Conservation (phyloP, 441 rosid genomes). For the Cnidoscolus chayamansa region DNA sequence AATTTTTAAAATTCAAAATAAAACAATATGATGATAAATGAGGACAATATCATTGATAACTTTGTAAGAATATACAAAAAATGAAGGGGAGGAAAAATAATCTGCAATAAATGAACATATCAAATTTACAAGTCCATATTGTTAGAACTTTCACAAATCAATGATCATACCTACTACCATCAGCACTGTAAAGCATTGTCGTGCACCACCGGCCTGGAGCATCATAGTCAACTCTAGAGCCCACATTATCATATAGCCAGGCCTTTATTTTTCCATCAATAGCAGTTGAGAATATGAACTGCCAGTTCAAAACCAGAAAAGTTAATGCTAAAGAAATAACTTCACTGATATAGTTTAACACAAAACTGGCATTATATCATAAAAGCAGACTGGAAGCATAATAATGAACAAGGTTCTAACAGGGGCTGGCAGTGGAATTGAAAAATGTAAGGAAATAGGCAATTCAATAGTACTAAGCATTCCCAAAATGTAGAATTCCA, state of each 20-base stretch:
- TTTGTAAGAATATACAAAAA: background rate
- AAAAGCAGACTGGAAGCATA: background rate
- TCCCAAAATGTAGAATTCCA: background rate
- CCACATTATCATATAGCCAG: conserved; percentile 83
- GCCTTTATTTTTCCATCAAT: conserved; percentile 89
- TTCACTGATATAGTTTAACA: background rate
- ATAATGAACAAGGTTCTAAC: background rate
- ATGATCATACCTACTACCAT: conserved; percentile 63
- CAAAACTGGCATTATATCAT: background rate
- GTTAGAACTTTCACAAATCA: conserved; percentile 1
- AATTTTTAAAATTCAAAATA: background rate
- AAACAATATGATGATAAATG: background rate
- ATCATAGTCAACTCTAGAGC: conserved; percentile 80
- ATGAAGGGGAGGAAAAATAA: background rate
- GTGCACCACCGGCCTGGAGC: conserved; percentile 83
- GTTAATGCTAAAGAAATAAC: conserved; percentile 17
- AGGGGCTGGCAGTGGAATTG: background rate
- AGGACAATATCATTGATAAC: background rate
- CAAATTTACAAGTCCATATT: conserved; percentile 6
- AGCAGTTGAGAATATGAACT: conserved; percentile 87
- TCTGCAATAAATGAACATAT: conserved; percentile 1
- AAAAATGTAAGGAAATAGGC: background rate
- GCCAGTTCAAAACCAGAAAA: conserved; percentile 29
- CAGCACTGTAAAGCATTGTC: conserved; percentile 85
- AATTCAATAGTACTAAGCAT: background rate